These are phyloP conservation scores for carrot (Daucus carota) DNA, from an alignment of 129 eudicot species.

Conservation along the genomic window DNA sequence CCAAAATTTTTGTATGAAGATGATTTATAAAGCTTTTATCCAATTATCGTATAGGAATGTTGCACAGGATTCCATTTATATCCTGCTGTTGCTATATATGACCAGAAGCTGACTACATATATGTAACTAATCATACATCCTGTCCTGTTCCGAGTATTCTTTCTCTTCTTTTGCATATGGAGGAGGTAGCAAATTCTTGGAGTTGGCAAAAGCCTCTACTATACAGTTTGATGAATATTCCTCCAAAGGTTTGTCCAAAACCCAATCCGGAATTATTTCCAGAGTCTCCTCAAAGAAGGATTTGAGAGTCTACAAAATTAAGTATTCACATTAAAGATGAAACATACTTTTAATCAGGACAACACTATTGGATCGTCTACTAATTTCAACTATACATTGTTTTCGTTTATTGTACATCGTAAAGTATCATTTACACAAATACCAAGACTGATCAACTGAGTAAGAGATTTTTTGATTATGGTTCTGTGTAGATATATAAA, in stretches of 20 bases:
- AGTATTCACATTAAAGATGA: background rate
- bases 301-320: constrained; percentile 62
- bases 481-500: background rate
- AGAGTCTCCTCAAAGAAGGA: constrained; percentile 72
- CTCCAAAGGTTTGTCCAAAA: constrained; percentile 50
- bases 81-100: background rate
- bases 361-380: too few species aligned
- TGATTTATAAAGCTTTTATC: background rate
- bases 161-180: constrained; percentile 45
- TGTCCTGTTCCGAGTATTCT: background rate
- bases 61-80: background rate
- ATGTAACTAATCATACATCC: constrained; percentile 42
- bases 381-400: background rate
- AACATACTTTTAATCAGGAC: background rate
- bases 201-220: constrained; percentile 49
- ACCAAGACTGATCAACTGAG: background rate
- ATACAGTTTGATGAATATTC: background rate
- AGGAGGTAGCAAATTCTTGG: constrained; percentile 50
- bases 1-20: too few species aligned
- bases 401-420: background rate
- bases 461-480: background rate
- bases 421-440: background rate
- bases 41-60: background rate
- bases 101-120: background rate
- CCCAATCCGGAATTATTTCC: constrained; percentile 59